These are phyloP conservation scores for Heliamphora exappendiculata DNA, from an alignment of 148 eudicot genomes.

Conservation along the genomic window DNA sequence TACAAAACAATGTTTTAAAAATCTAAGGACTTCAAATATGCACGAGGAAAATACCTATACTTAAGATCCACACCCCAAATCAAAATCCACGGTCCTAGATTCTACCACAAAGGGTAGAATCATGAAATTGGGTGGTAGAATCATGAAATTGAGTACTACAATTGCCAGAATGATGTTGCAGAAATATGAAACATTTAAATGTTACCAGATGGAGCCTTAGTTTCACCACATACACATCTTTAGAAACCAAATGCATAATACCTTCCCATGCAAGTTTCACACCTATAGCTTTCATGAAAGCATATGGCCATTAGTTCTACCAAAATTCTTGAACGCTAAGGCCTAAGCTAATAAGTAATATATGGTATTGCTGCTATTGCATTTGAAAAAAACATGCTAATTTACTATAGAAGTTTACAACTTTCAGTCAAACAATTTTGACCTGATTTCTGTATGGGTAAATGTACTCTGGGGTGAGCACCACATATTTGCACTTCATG, in stretches of 20 bases:
- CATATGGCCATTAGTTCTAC: neutral
- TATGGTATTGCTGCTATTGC: neutral
- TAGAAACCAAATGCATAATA: no score
- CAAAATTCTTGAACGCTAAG: neutral
- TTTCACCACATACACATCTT: neutral
- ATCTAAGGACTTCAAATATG: no score
- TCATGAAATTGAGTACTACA: neutral
- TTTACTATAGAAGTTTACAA: slow-evolving; percentile 2
- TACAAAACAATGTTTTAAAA: no score
- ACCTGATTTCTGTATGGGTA: slow-evolving; percentile 99
- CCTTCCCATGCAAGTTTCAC: neutral
- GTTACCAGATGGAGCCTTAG: no score
- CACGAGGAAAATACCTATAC: no score
- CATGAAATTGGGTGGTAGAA: no score
- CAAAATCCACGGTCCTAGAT: neutral
- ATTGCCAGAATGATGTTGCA: neutral
- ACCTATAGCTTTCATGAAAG: neutral
- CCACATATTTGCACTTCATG: slow-evolving; percentile 87
- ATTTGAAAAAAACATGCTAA: neutral
- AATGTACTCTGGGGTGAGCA: slow-evolving; percentile 66
- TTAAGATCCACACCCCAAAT: neutral
- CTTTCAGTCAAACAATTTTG: neutral
- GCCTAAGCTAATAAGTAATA: neutral
- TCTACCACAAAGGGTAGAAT: neutral
- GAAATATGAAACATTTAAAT: neutral